Conservation (phyloP, 108 stramenopile genomes). For the Cyclotella baltica region DNA sequence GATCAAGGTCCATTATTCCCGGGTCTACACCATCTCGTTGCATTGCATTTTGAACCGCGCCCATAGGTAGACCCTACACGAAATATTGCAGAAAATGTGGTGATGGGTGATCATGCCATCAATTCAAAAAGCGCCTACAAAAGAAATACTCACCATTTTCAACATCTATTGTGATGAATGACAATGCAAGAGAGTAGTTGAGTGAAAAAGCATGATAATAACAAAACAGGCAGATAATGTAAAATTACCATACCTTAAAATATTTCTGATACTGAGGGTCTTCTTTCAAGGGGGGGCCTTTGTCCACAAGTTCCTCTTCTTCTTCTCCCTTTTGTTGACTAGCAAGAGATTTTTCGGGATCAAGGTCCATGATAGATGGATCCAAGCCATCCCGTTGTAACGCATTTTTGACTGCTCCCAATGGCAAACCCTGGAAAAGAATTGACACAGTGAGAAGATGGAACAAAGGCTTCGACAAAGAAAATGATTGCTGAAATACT, state of each 20-base stretch:
- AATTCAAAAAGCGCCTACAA: background rate
- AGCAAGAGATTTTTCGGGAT: constrained; percentile 61
- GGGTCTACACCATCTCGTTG: constrained; percentile 63
- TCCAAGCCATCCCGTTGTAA: constrained; percentile 71
- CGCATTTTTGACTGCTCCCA: constrained; percentile 77
- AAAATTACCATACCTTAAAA: constrained; percentile 56
- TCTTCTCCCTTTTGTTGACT: constrained; percentile 44
- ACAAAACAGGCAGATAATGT: background rate
- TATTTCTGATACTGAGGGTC: constrained; percentile 83
- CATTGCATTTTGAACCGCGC: constrained; percentile 63
- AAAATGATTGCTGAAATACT: background rate
- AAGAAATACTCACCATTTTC: constrained; percentile 44
- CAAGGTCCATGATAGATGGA: constrained; percentile 62
- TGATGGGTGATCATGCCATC: background rate
- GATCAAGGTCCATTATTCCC: constrained; percentile 79
- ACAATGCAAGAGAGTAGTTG: constrained; percentile 23
- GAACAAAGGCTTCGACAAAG: background rate
- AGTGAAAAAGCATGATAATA: background rate
- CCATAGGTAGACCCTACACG: constrained; percentile 74
- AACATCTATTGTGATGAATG: constrained; percentile 85
- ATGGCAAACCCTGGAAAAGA: constrained; percentile 50
- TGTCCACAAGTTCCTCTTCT: constrained; percentile 23
- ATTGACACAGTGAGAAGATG: constrained; percentile 7
- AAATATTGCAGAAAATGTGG: background rate
- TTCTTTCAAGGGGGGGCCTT: constrained; percentile 74